Conservation (phyloP, 2,329 filamentous ascomycete species). For the Botrytis aclada region DNA sequence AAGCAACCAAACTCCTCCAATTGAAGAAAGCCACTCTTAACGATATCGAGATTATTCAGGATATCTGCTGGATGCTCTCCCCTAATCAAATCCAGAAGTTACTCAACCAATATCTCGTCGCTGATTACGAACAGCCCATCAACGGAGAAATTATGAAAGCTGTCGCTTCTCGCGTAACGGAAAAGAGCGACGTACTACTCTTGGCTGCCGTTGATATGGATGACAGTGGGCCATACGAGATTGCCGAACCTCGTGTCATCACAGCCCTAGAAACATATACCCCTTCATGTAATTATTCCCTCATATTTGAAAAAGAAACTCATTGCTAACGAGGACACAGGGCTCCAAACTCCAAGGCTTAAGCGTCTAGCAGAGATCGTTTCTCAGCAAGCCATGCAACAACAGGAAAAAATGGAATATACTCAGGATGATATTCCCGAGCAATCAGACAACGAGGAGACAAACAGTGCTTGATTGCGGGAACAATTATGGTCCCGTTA, state of each 20-base stretch:
- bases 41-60: slow-evolving; percentile 99
- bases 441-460: slow-evolving; percentile 39
- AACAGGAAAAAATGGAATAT: slow-evolving; percentile 80
- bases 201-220: slow-evolving; percentile 98
- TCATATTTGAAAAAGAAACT: neutral
- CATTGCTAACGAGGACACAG: slow-evolving; percentile 46
- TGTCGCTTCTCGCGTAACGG: slow-evolving; percentile 91
- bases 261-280: slow-evolving; percentile 97
- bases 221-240: slow-evolving; percentile 96
- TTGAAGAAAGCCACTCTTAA: slow-evolving; percentile 98
- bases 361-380: slow-evolving; percentile 99
- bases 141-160: slow-evolving; percentile 99
- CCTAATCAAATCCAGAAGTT: slow-evolving; percentile 99
- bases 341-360: slow-evolving; percentile 91
- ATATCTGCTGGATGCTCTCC: slow-evolving; percentile 99
- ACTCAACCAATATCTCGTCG: slow-evolving; percentile 96
- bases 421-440: slow-evolving; percentile 47
- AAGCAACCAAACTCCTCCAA: slow-evolving; percentile 97
- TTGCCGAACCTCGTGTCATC: slow-evolving; percentile 93
- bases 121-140: slow-evolving; percentile 98
- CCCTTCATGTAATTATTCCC: slow-evolving; percentile 74
- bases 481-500: neutral
- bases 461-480: slow-evolving; percentile 33
- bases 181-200: slow-evolving; percentile 95
- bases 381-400: slow-evolving; percentile 90